Percentiles rank a stretch among this genome's conserved stretches.
Evolutionary conservation across 1,284 basidiomycete species (phyloP).

Genomic region (Pseudozyma hubeiensis): DNA sequence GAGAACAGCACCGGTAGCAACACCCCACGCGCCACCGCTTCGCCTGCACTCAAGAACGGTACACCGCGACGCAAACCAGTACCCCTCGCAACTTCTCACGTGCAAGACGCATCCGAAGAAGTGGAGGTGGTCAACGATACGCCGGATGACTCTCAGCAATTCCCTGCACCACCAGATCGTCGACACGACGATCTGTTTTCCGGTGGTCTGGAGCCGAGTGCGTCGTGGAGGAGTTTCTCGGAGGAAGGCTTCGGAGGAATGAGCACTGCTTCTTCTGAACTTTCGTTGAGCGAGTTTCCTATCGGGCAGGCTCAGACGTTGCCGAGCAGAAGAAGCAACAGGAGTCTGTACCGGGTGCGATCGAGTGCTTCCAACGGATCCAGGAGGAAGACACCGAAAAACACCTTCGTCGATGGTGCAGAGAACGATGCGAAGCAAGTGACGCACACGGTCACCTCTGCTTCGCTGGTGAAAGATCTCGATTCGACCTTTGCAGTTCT

Average conservation of each 20-base stretch:
- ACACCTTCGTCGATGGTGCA: neutral
- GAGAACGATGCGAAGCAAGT: neutral
- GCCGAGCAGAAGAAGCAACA: constrained; percentile 9
- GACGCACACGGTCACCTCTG: constrained; percentile 14
- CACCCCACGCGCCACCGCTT: neutral
- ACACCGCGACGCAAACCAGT: constrained; percentile 23
- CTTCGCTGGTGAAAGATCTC: neutral
- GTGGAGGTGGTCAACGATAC: constrained; percentile 20
- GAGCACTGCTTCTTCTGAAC: constrained; percentile 25
- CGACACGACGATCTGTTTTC: constrained; percentile 12
- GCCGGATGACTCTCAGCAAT: neutral
- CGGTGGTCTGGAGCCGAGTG: constrained; percentile 19
- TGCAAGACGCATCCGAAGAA: neutral
- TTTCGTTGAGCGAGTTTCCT: constrained; percentile 25
- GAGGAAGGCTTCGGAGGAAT: constrained; percentile 38
- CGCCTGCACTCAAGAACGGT: neutral
- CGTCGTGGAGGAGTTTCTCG: constrained; percentile 36
- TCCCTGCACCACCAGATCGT: neutral
- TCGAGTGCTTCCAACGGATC: constrained; percentile 6
- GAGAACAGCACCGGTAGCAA: constrained; percentile 1
- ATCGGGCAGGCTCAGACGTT: constrained; percentile 3
- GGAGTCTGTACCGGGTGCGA: constrained; percentile 18
- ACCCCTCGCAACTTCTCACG: neutral
- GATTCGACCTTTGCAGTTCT: constrained; percentile 19
- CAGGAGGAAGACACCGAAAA: neutral